Percentiles rank a stretch among this genome's conserved stretches.
Conservation (phyloP, 306 rosid species). For the Medicago lupulina region DNA sequence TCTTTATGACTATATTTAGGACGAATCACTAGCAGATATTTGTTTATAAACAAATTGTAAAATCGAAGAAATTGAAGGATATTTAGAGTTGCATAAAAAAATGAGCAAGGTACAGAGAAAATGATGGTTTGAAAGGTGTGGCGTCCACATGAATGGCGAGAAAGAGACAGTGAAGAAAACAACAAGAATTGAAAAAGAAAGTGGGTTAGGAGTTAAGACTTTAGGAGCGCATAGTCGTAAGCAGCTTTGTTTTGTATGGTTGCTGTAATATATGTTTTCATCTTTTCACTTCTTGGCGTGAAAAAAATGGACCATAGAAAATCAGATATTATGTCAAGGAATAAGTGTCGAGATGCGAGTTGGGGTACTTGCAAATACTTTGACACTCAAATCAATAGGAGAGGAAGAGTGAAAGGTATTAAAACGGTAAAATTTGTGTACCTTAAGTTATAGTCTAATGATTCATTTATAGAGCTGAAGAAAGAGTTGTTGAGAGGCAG, state of each 20-base stretch:
- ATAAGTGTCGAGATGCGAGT: too few species aligned
- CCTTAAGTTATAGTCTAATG: too few species aligned
- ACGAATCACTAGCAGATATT: constrained; percentile 17
- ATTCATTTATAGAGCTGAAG: too few species aligned
- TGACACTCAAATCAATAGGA: too few species aligned
- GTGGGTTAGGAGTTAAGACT: constrained; percentile 42
- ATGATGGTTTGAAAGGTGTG: constrained; percentile 36
- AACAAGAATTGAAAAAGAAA: constrained; percentile 34
- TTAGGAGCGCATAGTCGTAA: constrained; percentile 31
- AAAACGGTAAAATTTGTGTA: too few species aligned
- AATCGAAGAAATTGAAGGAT: constrained; percentile 3
- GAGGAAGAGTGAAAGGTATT: too few species aligned
- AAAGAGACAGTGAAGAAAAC: constrained; percentile 10
- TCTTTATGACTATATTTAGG: not conserved
- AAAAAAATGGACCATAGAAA: not conserved
- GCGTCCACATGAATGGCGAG: constrained; percentile 44
- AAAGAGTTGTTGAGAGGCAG: too few species aligned
- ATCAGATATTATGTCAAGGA: too few species aligned
- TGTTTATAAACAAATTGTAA: not conserved
- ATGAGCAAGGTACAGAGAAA: not conserved
- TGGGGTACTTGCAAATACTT: too few species aligned
- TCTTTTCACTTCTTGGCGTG: not conserved
- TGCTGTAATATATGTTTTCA: not conserved
- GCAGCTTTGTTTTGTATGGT: constrained; percentile 43
- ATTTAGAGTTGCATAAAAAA: constrained; percentile 2